Conservation (phyloP, 2,329 filamentous ascomycete genomes). For the Aspergillus caelatus region DNA sequence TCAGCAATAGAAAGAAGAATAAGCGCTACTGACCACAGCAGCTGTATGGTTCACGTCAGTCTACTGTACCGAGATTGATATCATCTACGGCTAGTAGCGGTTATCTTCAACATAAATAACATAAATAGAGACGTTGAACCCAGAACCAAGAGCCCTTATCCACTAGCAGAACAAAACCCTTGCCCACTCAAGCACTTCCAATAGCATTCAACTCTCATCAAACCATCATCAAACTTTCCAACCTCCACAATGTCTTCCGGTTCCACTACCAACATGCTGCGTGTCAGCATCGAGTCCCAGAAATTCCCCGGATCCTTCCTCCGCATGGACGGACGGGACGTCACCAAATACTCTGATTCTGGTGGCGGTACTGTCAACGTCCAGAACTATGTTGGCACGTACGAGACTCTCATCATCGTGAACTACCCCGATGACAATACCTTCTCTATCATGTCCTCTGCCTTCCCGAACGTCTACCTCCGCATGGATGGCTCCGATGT, state of each 20-base stretch:
- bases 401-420: constrained; percentile 1
- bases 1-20: background rate
- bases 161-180: background rate
- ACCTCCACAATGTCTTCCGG: background rate
- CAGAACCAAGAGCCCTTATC: no score
- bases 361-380: background rate
- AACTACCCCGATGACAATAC: background rate
- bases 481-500: background rate
- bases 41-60: background rate
- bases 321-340: background rate
- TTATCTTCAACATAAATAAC: background rate
- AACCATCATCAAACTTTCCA: background rate
- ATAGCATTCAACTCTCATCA: background rate
- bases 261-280: background rate
- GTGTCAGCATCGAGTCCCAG: constrained; percentile 1
- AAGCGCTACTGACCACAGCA: background rate
- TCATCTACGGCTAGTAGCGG: background rate
- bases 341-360: background rate
- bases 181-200: background rate
- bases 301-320: background rate
- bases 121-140: background rate
- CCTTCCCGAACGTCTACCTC: background rate
- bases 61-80: background rate
- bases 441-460: background rate
- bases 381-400: background rate